phyloP scores from a whole-genome alignment of 306 rosid genomes.

The Amphicarpaea edgeworthii region DNA sequence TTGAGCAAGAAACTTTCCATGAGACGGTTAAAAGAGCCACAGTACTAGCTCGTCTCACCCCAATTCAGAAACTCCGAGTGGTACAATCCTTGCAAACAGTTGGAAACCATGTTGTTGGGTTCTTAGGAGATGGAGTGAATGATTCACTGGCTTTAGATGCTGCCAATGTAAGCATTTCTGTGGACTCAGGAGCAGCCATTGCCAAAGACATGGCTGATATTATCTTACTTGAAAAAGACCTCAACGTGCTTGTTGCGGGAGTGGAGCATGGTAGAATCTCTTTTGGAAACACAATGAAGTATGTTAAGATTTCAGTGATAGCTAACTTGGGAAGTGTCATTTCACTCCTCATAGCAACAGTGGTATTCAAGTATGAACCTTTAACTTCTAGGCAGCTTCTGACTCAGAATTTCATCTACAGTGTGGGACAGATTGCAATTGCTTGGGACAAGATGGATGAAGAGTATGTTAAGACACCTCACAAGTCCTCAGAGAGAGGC shows the following conservation, averaged over 20 bases:
- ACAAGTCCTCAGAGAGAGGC: constrained; percentile 65
- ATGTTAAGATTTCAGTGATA: constrained; percentile 79
- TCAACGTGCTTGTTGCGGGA: constrained; percentile 81
- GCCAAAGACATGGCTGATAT: constrained; percentile 90
- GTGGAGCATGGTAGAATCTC: constrained; percentile 84
- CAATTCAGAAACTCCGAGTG: constrained; percentile 77
- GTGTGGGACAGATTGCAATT: constrained; percentile 66
- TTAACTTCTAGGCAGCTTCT: constrained; percentile 75
- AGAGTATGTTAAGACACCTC: constrained; percentile 67
- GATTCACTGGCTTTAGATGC: constrained; percentile 86
- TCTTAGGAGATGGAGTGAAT: constrained; percentile 82
- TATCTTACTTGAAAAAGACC: constrained; percentile 83
- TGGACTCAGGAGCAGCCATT: constrained; percentile 83
- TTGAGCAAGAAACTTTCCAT: constrained; percentile 71
- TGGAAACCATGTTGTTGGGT: constrained; percentile 78
- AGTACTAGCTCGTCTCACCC: constrained; percentile 85
- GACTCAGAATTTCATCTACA: constrained; percentile 76
- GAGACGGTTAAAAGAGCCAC: constrained; percentile 76
- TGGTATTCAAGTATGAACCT: constrained; percentile 68
- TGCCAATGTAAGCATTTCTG: constrained; percentile 83
- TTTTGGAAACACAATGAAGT: constrained; percentile 89
- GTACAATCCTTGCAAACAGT: constrained; percentile 78
- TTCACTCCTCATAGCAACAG: constrained; percentile 72
- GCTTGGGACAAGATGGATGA: constrained; percentile 81
- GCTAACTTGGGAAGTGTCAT: constrained; percentile 79